These are phyloP conservation scores for Phyllosticta citribraziliensis DNA, from an alignment of 2,329 filamentous ascomycete species.

Conservation along the genomic window DNA sequence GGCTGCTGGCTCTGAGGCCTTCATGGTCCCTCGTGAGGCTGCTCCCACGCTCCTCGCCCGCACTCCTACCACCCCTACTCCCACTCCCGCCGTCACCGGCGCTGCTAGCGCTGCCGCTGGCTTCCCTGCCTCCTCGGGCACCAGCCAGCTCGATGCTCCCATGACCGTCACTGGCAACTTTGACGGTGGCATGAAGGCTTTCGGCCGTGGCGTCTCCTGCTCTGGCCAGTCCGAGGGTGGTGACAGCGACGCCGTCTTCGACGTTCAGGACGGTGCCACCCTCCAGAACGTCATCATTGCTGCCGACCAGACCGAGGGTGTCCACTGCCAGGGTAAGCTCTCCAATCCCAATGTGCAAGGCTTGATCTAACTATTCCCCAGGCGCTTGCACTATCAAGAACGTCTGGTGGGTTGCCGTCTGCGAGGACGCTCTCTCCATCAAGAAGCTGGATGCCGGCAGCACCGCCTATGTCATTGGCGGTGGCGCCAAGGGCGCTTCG, in stretches of 20 bases:
- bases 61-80: not conserved
- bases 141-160: conserved; percentile 7
- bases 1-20: conserved; percentile 4
- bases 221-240: conserved; percentile 10
- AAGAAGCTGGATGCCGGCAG: conserved; percentile 11
- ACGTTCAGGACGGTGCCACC: conserved; percentile 22
- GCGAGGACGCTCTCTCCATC: conserved; percentile 31
- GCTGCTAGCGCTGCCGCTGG: not conserved
- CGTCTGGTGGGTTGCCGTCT: conserved; percentile 24
- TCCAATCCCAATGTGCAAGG: not conserved
- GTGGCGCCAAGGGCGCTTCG: conserved; percentile 18
- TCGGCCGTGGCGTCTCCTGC: conserved; percentile 10
- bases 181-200: conserved; percentile 12
- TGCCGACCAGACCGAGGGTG: conserved; percentile 36
- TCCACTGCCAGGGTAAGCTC: conserved; percentile 34
- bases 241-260: conserved; percentile 11
- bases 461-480: conserved; percentile 21
- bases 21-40: conserved; percentile 7
- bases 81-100: conserved; percentile 5
- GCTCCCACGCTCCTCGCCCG: not conserved
- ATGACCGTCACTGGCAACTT: conserved; percentile 10
- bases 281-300: conserved; percentile 43
- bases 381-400: conserved; percentile 37
- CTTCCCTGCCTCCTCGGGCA: conserved; percentile 9
- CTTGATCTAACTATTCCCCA: conserved; percentile 15